A percentile compares a stretch with the other conserved stretches of the same genome.
phyloP scores from a whole-genome alignment of 306 rosid species.

The Sophora flavescens region DNA sequence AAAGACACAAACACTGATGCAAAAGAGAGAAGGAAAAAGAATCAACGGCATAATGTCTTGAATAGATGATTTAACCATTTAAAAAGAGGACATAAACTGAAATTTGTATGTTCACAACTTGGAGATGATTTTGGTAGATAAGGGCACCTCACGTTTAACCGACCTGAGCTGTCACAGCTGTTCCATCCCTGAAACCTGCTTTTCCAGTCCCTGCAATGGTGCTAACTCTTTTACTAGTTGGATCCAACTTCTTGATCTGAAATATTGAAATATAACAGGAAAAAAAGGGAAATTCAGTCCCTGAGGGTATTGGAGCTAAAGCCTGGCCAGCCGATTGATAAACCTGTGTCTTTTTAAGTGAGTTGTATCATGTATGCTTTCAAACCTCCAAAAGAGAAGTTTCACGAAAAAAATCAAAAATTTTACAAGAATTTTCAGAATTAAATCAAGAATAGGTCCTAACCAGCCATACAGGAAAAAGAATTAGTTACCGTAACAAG shows the following conservation, averaged over 20 bases:
- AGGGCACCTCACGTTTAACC: conserved; percentile 29
- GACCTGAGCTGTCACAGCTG: conserved; percentile 81
- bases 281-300: conserved; percentile 30
- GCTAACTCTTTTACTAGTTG: conserved; percentile 75
- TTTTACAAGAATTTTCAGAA: conserved; percentile 7
- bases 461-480: conserved; percentile 16
- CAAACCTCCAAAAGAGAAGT: conserved; percentile 32
- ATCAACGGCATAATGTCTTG: background rate
- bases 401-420: conserved; percentile 30
- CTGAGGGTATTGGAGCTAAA: conserved; percentile 33
- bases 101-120: conserved; percentile 21
- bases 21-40: conserved; percentile 32
- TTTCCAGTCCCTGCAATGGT: conserved; percentile 90
- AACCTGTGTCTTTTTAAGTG: conserved; percentile 15
- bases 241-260: conserved; percentile 92
- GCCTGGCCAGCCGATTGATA: conserved; percentile 28
- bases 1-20: background rate
- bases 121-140: conserved; percentile 21
- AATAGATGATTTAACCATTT: conserved; percentile 17
- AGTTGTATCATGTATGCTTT: conserved; percentile 26
- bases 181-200: conserved; percentile 90
- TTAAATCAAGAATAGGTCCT: conserved; percentile 18
- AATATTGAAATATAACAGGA: conserved; percentile 42
- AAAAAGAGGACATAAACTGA: conserved; percentile 19
- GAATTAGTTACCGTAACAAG: background rate